These are phyloP conservation scores for Zanthoxylum bungeanum DNA, from an alignment of 345 rosid genomes.

Conservation along the genomic window DNA sequence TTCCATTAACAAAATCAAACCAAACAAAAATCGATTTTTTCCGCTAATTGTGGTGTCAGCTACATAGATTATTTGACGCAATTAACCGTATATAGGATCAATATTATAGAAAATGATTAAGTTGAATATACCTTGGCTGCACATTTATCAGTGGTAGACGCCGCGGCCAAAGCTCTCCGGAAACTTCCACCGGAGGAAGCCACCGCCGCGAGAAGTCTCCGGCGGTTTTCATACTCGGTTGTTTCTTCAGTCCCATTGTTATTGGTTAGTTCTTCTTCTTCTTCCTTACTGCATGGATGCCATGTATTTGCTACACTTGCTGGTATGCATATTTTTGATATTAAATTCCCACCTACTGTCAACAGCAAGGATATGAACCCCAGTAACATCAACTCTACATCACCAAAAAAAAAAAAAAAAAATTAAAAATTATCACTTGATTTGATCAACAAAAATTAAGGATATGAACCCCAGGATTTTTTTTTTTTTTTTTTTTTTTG, in stretches of 20 bases:
- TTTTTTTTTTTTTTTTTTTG: too few relatives aligned
- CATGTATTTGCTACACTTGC: slow-evolving; percentile 41
- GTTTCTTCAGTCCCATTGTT: background rate
- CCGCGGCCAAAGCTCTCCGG: slow-evolving; percentile 52
- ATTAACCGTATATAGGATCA: too few relatives aligned
- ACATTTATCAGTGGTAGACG: slow-evolving; percentile 44
- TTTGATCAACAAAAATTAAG: too few relatives aligned
- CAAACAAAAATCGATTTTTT: too few relatives aligned
- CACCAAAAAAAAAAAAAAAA: background rate
- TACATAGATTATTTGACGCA: too few relatives aligned
- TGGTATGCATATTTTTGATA: slow-evolving; percentile 63
- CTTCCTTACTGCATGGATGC: slow-evolving; percentile 62
- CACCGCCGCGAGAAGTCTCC: slow-evolving; percentile 41
- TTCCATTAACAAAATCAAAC: too few relatives aligned
- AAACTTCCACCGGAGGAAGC: slow-evolving; percentile 22
- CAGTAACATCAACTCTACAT: slow-evolving; percentile 81
- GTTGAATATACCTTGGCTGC: slow-evolving; percentile 41
- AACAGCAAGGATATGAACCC: slow-evolving; percentile 83
- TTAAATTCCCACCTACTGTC: slow-evolving; percentile 51
- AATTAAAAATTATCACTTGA: too few relatives aligned
- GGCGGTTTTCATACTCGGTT: slow-evolving; percentile 26
- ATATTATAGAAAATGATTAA: too few relatives aligned
- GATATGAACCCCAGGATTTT: too few relatives aligned
- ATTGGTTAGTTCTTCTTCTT: background rate
- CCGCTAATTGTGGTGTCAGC: too few relatives aligned